Evolutionary conservation across 805 yeast genomes (phyloP).

Genomic region (Yarrowia sp.): DNA sequence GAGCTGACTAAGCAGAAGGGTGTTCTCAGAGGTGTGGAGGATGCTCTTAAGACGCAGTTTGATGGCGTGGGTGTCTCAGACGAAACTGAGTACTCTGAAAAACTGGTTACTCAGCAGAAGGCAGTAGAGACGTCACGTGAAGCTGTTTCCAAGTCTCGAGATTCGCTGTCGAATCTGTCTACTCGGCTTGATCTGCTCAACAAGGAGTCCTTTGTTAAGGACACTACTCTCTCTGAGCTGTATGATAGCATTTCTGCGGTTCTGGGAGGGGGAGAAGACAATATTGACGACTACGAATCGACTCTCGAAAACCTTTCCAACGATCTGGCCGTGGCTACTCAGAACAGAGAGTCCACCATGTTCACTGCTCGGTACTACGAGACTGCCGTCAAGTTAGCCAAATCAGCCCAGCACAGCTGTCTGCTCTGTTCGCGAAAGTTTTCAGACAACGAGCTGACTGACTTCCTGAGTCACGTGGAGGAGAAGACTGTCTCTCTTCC

Average conservation of each 20-base stretch:
- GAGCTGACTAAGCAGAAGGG: not conserved
- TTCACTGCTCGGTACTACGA: slow-evolving; percentile 69
- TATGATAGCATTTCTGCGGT: not conserved
- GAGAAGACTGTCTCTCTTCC: slow-evolving; percentile 40
- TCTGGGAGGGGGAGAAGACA: slow-evolving; percentile 20
- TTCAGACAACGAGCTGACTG: slow-evolving; percentile 36
- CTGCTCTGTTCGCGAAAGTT: slow-evolving; percentile 70
- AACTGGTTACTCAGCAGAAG: not conserved
- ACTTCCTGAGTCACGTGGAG: slow-evolving; percentile 33
- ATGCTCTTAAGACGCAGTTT: not conserved
- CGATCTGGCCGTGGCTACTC: slow-evolving; percentile 54
- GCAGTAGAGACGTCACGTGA: not conserved
- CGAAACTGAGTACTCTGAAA: not conserved
- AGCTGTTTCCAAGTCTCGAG: not conserved
- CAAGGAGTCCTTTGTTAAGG: not conserved
- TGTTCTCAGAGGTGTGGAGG: not conserved
- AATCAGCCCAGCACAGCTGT: slow-evolving; percentile 54
- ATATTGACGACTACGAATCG: slow-evolving; percentile 31
- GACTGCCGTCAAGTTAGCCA: slow-evolving; percentile 65
- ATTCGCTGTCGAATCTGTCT: not conserved
- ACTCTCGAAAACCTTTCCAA: slow-evolving; percentile 51
- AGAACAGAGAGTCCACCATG: slow-evolving; percentile 63
- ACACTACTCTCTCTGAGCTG: slow-evolving; percentile 1
- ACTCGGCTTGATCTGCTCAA: not conserved
- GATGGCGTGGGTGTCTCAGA: not conserved